These are phyloP conservation scores for Incumbomyces delicatus DNA, from an alignment of 2,329 filamentous ascomycete genomes.

Conservation along the genomic window DNA sequence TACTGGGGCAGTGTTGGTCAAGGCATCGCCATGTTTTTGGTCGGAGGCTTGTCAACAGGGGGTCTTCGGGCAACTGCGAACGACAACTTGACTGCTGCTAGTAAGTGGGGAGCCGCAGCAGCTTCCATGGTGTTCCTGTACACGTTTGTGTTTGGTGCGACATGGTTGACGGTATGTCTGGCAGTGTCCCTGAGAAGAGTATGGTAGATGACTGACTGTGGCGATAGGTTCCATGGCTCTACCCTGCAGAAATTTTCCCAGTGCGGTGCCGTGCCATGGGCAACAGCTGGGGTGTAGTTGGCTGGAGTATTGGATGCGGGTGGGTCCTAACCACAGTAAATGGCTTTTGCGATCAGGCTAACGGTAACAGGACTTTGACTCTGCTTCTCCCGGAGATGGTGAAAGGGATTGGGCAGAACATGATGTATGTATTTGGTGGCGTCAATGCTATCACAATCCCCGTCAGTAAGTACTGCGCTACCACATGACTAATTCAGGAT, in stretches of 20 bases:
- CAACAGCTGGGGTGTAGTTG: slow-evolving; percentile 66
- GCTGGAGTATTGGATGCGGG: slow-evolving; percentile 67
- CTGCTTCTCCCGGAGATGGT: slow-evolving; percentile 53
- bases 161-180: slow-evolving; percentile 28
- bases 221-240: slow-evolving; percentile 52
- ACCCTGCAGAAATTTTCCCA: slow-evolving; percentile 65
- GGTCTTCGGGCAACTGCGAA: slow-evolving; percentile 38
- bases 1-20: slow-evolving; percentile 59
- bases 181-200: no score
- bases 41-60: slow-evolving; percentile 51
- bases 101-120: slow-evolving; percentile 50
- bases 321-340: slow-evolving; percentile 35
- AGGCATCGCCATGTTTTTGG: slow-evolving; percentile 58
- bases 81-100: slow-evolving; percentile 29
- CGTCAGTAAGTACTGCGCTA: slow-evolving; percentile 17
- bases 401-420: slow-evolving; percentile 56
- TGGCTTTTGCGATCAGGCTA: no score
- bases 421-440: slow-evolving; percentile 62
- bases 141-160: slow-evolving; percentile 55
- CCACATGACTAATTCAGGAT: no score
- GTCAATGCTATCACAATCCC: slow-evolving; percentile 57
- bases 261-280: slow-evolving; percentile 61
- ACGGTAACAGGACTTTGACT: slow-evolving; percentile 12
- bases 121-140: slow-evolving; percentile 63
- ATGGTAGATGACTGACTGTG: slow-evolving; percentile 20